These are phyloP conservation scores for Trichoderma sp. DNA, from an alignment of 2,329 filamentous ascomycete species.

Conservation along the genomic window DNA sequence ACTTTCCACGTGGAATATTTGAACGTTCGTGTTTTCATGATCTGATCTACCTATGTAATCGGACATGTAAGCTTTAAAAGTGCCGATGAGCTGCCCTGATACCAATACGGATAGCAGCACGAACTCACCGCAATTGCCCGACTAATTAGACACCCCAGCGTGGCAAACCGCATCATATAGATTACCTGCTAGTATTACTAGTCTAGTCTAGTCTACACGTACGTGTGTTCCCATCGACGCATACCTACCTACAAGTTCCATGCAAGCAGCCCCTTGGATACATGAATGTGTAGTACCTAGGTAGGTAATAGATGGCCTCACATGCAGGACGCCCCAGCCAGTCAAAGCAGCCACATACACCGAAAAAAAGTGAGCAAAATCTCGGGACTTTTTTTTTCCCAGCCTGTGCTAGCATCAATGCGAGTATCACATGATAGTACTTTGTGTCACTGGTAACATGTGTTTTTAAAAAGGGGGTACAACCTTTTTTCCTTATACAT, in stretches of 20 bases:
- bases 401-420: neutral
- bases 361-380: conserved; percentile 15
- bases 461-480: neutral
- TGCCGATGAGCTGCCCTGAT: neutral
- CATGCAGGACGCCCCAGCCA: neutral
- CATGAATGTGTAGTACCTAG: neutral
- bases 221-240: neutral
- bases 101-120: neutral
- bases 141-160: neutral
- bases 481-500: neutral
- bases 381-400: neutral
- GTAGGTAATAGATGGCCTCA: neutral
- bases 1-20: neutral
- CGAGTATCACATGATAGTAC: neutral
- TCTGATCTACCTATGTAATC: neutral
- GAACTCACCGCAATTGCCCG: neutral
- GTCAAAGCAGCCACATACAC: conserved; percentile 3
- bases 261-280: conserved; percentile 6
- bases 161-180: neutral
- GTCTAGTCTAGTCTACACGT: neutral
- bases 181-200: neutral
- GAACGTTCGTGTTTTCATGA: neutral
- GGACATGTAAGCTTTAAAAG: neutral
- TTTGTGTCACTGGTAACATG: neutral
- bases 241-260: neutral